Percentiles rank a stretch among this genome's conserved stretches.
Conservation (phyloP, 352 stramenopile species). For the Phytophthora pistaciae region DNA sequence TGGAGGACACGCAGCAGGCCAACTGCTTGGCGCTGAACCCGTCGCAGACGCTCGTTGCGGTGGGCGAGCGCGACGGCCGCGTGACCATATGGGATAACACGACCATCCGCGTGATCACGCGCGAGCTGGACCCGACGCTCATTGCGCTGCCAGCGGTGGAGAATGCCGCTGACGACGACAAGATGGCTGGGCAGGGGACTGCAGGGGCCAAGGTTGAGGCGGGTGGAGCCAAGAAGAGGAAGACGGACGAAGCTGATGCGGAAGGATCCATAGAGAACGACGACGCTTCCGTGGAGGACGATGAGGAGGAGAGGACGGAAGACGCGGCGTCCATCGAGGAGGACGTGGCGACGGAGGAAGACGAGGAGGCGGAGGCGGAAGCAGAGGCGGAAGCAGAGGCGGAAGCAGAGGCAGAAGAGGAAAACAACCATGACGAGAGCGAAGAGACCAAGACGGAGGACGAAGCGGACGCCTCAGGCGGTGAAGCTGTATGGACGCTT, state of each 20-base stretch:
- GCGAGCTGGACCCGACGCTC: slow-evolving; percentile 78
- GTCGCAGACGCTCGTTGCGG: slow-evolving; percentile 67
- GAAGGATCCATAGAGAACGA: slow-evolving; percentile 48
- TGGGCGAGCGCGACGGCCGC: slow-evolving; percentile 82
- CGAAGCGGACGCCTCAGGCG: slow-evolving; percentile 9
- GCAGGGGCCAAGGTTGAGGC: slow-evolving; percentile 10
- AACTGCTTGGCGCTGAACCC: slow-evolving; percentile 77
- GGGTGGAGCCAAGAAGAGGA: slow-evolving; percentile 20
- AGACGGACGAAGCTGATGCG: slow-evolving; percentile 36
- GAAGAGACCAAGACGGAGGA: slow-evolving; percentile 33
- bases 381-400: not conserved
- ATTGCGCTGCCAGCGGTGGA: slow-evolving; percentile 50
- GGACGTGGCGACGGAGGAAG: slow-evolving; percentile 43
- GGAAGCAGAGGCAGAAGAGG: slow-evolving; percentile 26
- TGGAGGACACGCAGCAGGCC: slow-evolving; percentile 83
- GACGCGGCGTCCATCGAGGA: slow-evolving; percentile 45
- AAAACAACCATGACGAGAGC: slow-evolving; percentile 20
- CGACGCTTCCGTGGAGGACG: slow-evolving; percentile 46
- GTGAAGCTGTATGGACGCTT: slow-evolving; percentile 40
- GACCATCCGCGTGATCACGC: slow-evolving; percentile 79
- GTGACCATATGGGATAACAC: slow-evolving; percentile 90
- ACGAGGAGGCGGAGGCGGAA: slow-evolving; percentile 16
- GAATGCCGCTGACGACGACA: not conserved
- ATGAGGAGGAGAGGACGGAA: slow-evolving; percentile 43
- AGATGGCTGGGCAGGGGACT: not conserved